phyloP scores from a whole-genome alignment of 192 early-diverging fungal genomes.

The Pecoramyces ruminantium region DNA sequence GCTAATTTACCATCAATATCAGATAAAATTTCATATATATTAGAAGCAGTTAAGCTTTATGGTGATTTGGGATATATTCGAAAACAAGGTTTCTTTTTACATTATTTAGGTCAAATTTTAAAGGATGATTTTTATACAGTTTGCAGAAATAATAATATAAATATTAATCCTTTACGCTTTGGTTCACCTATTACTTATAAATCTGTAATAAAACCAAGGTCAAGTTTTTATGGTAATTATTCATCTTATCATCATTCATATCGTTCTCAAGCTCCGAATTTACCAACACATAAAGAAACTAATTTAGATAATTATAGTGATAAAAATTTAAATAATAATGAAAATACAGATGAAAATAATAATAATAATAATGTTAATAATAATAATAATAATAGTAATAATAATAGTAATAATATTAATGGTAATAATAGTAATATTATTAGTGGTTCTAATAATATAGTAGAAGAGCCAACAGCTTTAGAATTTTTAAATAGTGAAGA shows the following conservation, averaged over 20 bases:
- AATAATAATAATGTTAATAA: too few relatives aligned
- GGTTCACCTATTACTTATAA: background rate
- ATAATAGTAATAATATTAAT: too few relatives aligned
- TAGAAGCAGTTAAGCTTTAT: background rate
- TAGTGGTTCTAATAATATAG: background rate
- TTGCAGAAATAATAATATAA: background rate
- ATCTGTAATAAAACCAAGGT: background rate
- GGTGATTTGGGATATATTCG: background rate
- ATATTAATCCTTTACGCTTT: background rate
- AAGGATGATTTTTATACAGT: background rate
- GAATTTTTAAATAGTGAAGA: background rate
- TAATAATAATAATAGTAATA: too few relatives aligned
- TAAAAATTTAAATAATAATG: too few relatives aligned
- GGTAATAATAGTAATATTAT: too few relatives aligned
- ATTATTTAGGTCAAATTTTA: background rate
- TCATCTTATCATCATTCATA: background rate
- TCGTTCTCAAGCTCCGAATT: background rate
- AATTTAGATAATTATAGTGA: background rate
- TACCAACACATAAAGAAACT: background rate
- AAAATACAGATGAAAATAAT: too few relatives aligned
- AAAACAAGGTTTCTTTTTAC: background rate
- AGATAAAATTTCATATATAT: background rate
- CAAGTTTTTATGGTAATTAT: background rate
- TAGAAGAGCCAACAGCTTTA: background rate
- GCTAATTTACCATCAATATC: background rate